Percentiles rank a stretch among this genome's conserved stretches.
Evolutionary conservation across 352 stramenopile genomes (phyloP).

Genomic region (Phytophthora hibernalis): DNA sequence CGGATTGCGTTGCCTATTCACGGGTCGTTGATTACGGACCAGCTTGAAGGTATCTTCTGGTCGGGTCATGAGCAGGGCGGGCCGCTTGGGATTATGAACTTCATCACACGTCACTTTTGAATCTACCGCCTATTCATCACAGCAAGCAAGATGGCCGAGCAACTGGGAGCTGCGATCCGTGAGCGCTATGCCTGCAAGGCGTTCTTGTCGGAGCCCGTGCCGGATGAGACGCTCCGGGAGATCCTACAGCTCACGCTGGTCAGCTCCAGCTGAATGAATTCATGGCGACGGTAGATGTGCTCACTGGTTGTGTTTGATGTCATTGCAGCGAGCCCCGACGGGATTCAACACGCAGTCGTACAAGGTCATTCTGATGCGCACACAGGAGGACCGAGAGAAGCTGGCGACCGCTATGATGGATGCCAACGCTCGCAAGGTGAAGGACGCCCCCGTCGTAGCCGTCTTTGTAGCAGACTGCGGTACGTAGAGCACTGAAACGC

Average conservation of each 20-base stretch:
- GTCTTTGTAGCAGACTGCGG: slow-evolving; percentile 79
- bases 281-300: neutral
- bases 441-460: slow-evolving; percentile 66
- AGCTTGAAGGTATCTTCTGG: neutral
- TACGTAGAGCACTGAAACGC: slow-evolving; percentile 17
- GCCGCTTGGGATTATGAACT: neutral
- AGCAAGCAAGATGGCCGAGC: slow-evolving; percentile 18
- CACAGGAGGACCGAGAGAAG: slow-evolving; percentile 53
- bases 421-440: slow-evolving; percentile 62
- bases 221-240: slow-evolving; percentile 58
- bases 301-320: neutral
- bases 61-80: neutral
- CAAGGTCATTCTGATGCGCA: slow-evolving; percentile 61
- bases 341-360: slow-evolving; percentile 83
- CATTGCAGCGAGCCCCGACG: slow-evolving; percentile 56
- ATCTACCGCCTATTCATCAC: slow-evolving; percentile 5
- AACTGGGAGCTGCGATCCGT: slow-evolving; percentile 27
- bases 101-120: slow-evolving; percentile 33
- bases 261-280: neutral
- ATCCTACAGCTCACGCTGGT: slow-evolving; percentile 74
- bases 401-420: slow-evolving; percentile 70
- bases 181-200: slow-evolving; percentile 39
- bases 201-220: slow-evolving; percentile 49
- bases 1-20: neutral
- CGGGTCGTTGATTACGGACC: neutral